Conservation (phyloP, 2,329 filamentous ascomycete genomes). For the Zopfia rhizophila region DNA sequence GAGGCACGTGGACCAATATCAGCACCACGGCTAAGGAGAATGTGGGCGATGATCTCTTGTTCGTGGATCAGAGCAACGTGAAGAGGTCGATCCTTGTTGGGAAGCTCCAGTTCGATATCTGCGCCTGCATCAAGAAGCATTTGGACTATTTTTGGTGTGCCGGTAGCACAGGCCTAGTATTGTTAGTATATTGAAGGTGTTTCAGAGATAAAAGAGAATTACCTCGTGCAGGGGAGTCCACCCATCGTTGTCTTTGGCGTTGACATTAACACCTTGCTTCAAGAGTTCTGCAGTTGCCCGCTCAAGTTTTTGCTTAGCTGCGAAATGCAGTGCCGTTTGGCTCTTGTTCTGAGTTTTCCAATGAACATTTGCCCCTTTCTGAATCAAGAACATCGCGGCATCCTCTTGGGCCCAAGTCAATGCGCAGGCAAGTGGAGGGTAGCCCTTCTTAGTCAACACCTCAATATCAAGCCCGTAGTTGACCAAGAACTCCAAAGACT, state of each 20-base stretch:
- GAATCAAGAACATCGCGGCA: conserved; percentile 23
- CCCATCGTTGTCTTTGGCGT: conserved; percentile 17
- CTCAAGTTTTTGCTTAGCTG: conserved; percentile 11
- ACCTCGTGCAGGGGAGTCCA: conserved; percentile 27
- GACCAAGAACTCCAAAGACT: conserved; percentile 18
- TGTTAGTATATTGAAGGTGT: too few species aligned
- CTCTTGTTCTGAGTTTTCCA: conserved; percentile 6
- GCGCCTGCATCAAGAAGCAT: conserved; percentile 31
- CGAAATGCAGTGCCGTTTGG: conserved; percentile 26
- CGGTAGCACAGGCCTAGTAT: conserved; percentile 22
- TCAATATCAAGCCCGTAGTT: conserved; percentile 22
- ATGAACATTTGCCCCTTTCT: conserved; percentile 17
- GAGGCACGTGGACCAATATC: conserved; percentile 9
- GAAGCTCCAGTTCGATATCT: conserved; percentile 21
- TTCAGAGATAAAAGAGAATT: not conserved
- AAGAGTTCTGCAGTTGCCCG: conserved; percentile 7
- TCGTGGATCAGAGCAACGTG: conserved; percentile 28
- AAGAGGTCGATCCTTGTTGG: conserved; percentile 21
- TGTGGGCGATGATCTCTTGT: conserved; percentile 15
- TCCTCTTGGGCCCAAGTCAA: conserved; percentile 21
- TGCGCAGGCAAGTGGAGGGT: conserved; percentile 30
- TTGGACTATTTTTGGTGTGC: conserved; percentile 15
- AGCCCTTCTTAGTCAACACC: conserved; percentile 13
- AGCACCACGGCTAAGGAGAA: too few species aligned
- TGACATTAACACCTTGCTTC: conserved; percentile 12